phyloP scores from a whole-genome alignment of 1,284 basidiomycete species.

The Paramarasmius palmivorus region DNA sequence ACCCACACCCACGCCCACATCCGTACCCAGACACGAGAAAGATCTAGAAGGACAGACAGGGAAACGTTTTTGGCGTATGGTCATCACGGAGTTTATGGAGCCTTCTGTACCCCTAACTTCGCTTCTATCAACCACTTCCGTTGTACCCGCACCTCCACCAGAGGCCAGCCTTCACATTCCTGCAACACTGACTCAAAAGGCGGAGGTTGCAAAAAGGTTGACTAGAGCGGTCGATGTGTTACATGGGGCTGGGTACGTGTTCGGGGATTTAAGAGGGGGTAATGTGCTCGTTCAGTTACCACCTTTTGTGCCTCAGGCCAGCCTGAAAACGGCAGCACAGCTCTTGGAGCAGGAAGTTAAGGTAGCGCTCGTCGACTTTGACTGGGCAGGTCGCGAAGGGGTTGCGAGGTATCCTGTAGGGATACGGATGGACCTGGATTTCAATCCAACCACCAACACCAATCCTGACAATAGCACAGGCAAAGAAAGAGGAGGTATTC shows the following conservation, averaged over 20 bases:
- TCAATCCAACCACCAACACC: no score
- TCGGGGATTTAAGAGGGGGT: constrained; percentile 1
- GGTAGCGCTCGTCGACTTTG: constrained; percentile 1
- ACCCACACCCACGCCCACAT: no score
- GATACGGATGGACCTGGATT: no score
- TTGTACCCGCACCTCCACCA: background rate
- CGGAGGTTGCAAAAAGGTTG: background rate
- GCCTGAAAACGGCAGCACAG: no score
- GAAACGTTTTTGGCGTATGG: background rate
- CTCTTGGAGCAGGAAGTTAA: background rate
- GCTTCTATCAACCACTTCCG: no score
- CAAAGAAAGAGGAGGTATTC: background rate
- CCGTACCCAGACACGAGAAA: no score
- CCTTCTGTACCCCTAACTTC: no score
- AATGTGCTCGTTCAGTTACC: constrained; percentile 1
- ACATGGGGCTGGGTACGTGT: background rate
- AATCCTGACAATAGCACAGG: no score
- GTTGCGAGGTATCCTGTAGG: background rate
- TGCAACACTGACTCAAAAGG: background rate
- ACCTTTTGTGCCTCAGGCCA: no score
- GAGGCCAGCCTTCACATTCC: background rate
- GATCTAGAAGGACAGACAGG: background rate
- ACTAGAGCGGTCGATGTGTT: background rate
- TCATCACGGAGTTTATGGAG: background rate
- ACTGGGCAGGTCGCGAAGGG: constrained; percentile 1